phyloP scores from a whole-genome alignment of 768 basidiomycete genomes.

The Amanita rimosa region DNA sequence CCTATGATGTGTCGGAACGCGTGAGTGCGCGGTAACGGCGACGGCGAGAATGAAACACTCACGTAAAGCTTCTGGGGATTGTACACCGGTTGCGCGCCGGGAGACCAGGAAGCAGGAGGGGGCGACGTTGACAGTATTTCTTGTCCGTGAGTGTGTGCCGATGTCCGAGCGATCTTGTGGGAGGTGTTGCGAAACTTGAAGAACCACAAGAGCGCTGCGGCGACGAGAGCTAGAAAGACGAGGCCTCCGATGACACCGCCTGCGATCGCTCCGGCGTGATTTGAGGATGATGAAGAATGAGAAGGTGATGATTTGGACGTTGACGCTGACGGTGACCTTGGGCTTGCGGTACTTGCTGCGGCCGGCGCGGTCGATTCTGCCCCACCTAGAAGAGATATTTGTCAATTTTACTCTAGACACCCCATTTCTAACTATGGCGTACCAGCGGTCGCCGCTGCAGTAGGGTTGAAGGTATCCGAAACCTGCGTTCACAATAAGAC shows the following conservation, averaged over 20 bases:
- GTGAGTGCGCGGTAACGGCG: background rate
- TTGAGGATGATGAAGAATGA: slow-evolving; percentile 3
- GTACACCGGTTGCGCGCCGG: background rate
- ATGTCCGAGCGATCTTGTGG: background rate
- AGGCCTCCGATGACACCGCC: slow-evolving; percentile 50
- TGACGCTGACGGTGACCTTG: background rate
- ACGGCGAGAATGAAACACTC: background rate
- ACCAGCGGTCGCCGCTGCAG: background rate
- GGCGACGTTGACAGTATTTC: background rate
- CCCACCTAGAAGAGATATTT: background rate
- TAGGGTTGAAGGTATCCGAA: background rate
- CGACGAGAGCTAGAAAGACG: slow-evolving; percentile 28
- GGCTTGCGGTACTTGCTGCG: background rate
- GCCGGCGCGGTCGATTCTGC: background rate
- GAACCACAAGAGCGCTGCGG: slow-evolving; percentile 28
- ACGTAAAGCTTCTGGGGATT: background rate
- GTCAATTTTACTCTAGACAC: background rate
- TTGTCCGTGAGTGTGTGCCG: background rate
- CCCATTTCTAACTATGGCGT: background rate
- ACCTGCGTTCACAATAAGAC: background rate
- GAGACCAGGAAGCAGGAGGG: background rate
- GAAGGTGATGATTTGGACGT: background rate
- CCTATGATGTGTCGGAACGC: background rate
- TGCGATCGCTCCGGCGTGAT: slow-evolving; percentile 46
- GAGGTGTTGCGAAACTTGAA: slow-evolving; percentile 18